phyloP scores from a whole-genome alignment of 208 protist species.

The Herpetomonas tarakana region DNA sequence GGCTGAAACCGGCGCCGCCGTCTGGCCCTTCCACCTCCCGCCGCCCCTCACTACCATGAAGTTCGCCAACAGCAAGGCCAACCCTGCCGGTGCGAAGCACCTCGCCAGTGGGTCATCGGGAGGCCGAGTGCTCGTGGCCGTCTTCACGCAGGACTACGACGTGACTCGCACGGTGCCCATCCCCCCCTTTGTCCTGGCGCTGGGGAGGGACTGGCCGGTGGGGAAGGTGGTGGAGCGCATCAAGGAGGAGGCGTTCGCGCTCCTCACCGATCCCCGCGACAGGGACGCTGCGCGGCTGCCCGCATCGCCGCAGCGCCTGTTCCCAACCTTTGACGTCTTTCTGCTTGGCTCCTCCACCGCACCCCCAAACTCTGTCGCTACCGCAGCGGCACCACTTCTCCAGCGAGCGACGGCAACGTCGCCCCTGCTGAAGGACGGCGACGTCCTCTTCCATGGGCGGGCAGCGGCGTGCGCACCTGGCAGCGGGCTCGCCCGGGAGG shows the following conservation, averaged over 20 bases:
- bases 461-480: constrained; percentile 7
- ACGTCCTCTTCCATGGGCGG: constrained; percentile 46
- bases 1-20: neutral
- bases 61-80: constrained; percentile 43
- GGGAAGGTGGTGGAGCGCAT: constrained; percentile 35
- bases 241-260: constrained; percentile 27
- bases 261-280: constrained; percentile 5
- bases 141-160: constrained; percentile 34
- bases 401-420: neutral
- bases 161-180: constrained; percentile 10
- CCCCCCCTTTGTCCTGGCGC: constrained; percentile 41
- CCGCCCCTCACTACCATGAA: constrained; percentile 39
- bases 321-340: constrained; percentile 1
- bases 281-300: neutral
- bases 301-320: constrained; percentile 12
- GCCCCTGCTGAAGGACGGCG: constrained; percentile 29
- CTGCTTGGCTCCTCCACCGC: neutral
- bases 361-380: too few species aligned
- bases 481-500: constrained; percentile 29
- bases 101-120: neutral
- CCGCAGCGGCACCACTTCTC: too few species aligned
- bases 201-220: constrained; percentile 39
- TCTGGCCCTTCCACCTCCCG: constrained; percentile 58
- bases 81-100: constrained; percentile 23
- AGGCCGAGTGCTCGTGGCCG: constrained; percentile 22